phyloP scores from a whole-genome alignment of 805 yeast genomes.

The Ogataea wickerhamii region DNA sequence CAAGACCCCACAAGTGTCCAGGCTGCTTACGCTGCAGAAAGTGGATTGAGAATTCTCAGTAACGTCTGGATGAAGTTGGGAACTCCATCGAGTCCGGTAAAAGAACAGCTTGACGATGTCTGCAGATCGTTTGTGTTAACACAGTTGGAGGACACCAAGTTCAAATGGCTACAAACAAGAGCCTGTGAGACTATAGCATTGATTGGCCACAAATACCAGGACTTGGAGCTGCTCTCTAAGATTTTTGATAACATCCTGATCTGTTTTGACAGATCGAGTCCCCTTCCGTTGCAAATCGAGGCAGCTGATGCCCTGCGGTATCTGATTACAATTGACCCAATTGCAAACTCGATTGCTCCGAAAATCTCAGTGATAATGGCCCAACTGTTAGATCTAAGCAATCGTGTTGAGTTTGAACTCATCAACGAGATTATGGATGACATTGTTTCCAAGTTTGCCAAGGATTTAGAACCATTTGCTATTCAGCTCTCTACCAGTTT shows the following conservation, averaged over 20 bases:
- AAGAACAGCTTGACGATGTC: constrained; percentile 59
- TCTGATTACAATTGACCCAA: constrained; percentile 36
- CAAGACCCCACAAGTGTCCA: constrained; percentile 33
- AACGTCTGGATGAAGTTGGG: constrained; percentile 56
- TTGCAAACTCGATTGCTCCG: constrained; percentile 56
- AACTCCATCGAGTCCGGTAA: constrained; percentile 49
- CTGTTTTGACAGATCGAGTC: constrained; percentile 35
- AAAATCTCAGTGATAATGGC: constrained; percentile 76
- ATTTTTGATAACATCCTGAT: constrained; percentile 34
- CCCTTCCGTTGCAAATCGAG: constrained; percentile 48
- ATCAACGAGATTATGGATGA: constrained; percentile 89
- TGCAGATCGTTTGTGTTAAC: constrained; percentile 62
- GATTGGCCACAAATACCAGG: constrained; percentile 22
- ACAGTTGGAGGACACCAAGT: constrained; percentile 45
- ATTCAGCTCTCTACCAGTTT: constrained; percentile 59
- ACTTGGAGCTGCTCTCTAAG: constrained; percentile 31
- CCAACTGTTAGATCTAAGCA: constrained; percentile 63
- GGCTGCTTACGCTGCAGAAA: constrained; percentile 60
- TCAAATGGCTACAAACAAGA: constrained; percentile 68
- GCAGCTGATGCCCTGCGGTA: constrained; percentile 51
- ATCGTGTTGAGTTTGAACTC: constrained; percentile 77
- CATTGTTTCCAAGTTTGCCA: constrained; percentile 80
- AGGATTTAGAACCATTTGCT: constrained; percentile 88
- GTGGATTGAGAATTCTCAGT: constrained; percentile 71
- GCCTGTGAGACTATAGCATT: constrained; percentile 53